Evolutionary conservation across 306 rosid species (phyloP).

Genomic region (Lathyrus sativus): DNA sequence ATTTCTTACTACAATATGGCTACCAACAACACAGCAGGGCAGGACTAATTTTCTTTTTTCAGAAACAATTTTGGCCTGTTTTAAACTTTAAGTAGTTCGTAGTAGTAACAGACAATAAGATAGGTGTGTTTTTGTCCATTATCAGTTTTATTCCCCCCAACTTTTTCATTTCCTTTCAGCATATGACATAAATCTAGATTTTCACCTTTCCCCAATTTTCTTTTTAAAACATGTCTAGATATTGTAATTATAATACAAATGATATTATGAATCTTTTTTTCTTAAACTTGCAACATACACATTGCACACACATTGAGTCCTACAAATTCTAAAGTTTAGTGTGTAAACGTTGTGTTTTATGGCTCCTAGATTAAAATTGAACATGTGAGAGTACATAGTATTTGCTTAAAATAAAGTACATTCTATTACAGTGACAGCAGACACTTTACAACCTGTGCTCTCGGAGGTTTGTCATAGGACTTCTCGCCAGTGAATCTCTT

Average conservation of each 20-base stretch:
- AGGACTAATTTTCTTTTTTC: constrained; percentile 9
- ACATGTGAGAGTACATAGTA: constrained; percentile 26
- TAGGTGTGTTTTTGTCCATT: constrained; percentile 6
- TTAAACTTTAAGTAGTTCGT: constrained; percentile 1
- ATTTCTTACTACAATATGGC: constrained; percentile 16
- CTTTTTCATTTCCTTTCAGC: neutral
- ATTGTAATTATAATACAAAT: constrained; percentile 21
- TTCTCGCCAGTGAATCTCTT: constrained; percentile 73
- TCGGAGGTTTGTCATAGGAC: constrained; percentile 72
- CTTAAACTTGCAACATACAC: neutral
- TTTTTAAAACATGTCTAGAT: neutral
- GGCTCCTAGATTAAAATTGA: constrained; percentile 12
- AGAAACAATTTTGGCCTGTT: neutral
- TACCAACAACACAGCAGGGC: neutral
- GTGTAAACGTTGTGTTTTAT: neutral
- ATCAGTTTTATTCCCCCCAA: constrained; percentile 19
- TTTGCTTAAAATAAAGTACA: constrained; percentile 13
- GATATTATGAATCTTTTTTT: neutral
- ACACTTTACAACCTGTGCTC: constrained; percentile 57
- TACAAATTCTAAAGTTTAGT: neutral
- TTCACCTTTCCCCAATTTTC: no score
- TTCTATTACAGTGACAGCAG: constrained; percentile 17
- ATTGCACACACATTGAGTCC: neutral
- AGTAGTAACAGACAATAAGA: neutral
- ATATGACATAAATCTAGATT: neutral